Evolutionary conservation across 108 stramenopile genomes (phyloP), one percentile per base, ranked within the genome.

Genomic region (Discostella stelligeroides): DNA sequence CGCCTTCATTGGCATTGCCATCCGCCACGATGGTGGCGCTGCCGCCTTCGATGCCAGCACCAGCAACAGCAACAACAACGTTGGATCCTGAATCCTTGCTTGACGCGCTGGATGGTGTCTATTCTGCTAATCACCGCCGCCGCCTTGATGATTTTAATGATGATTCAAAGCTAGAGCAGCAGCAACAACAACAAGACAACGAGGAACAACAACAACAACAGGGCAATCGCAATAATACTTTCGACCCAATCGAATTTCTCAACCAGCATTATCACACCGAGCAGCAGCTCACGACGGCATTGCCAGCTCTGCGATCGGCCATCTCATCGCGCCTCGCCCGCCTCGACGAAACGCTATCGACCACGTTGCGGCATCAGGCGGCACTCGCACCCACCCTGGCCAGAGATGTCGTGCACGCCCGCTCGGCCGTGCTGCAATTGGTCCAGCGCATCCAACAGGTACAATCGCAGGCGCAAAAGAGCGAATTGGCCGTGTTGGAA

Each of bases 241-340:
- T 76, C 63, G 90, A 94, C 70, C 89, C 92, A 9, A 85, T 94
- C 39, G 88, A 80, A 5, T 94, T 94, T 72, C 71, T 94, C 28
- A 94, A 94, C 51, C 78, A 84, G 34, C 84, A 94, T 47, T 94
- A 86, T 59, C 63, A 81, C 28, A 91, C 82, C 46, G 92, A 94
- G 63, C 62, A 84, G 15, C 54, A 75, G 40, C 69, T 94, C 53
- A 70, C 86, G 6, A 60, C 85, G 0, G 84, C 86, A 24, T 58
- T 94, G 0, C 88, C 90, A 21, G 64, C 80, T 12, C 82, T 94
- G 27, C 86, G 88, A 30, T 70, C 86, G 20, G 86, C 92, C 41
- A 85, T 94, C 15, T 42, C 64, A 8, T 82, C 86, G 8, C 83
- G 90, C 6, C 86, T 91, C 63, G 41, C 80, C n/a, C 70, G 70